Conservation (phyloP, 495 filamentous ascomycete species). For the Xylaria flabelliformis region DNA sequence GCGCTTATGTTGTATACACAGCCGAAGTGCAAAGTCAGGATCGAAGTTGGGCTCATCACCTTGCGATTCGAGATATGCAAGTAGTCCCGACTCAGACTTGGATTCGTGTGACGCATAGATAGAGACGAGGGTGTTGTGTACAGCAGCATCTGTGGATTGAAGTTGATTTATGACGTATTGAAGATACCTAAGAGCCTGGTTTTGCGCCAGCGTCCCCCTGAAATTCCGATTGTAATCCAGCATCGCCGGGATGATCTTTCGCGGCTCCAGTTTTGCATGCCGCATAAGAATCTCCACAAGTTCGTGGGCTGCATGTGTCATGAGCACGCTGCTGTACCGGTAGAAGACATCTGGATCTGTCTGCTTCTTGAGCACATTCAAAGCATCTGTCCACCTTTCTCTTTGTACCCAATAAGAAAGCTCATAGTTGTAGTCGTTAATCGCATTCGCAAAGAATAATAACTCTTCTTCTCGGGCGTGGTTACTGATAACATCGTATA, state of each 20-base stretch:
- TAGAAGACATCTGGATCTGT: constrained; percentile 93
- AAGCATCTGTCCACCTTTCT: constrained; percentile 89
- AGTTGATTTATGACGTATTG: constrained; percentile 91
- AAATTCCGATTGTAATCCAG: constrained; percentile 88
- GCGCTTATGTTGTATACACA: constrained; percentile 92
- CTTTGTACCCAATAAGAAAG: constrained; percentile 97
- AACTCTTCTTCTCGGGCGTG: constrained; percentile 94
- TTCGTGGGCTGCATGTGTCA: constrained; percentile 83
- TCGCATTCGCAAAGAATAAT: constrained; percentile 83
- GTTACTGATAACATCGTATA: constrained; percentile 93
- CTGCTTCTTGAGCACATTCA: constrained; percentile 88
- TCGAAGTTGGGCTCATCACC: constrained; percentile 77
- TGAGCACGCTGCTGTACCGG: constrained; percentile 92
- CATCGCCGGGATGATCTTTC: constrained; percentile 88
- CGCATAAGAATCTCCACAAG: constrained; percentile 93
- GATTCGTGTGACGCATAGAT: constrained; percentile 90
- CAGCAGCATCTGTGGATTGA: constrained; percentile 80
- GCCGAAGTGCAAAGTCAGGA: constrained; percentile 93
- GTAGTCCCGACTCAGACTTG: constrained; percentile 79
- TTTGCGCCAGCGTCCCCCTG: constrained; percentile 67
- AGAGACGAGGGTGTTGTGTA: constrained; percentile 96
- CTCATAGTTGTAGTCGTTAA: constrained; percentile 93
- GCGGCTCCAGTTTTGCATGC: constrained; percentile 84
- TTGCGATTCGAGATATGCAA: constrained; percentile 85
- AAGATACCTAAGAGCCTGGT: constrained; percentile 94